phyloP scores from a whole-genome alignment of 805 yeast species.

The Monosporozyma siamensis region DNA sequence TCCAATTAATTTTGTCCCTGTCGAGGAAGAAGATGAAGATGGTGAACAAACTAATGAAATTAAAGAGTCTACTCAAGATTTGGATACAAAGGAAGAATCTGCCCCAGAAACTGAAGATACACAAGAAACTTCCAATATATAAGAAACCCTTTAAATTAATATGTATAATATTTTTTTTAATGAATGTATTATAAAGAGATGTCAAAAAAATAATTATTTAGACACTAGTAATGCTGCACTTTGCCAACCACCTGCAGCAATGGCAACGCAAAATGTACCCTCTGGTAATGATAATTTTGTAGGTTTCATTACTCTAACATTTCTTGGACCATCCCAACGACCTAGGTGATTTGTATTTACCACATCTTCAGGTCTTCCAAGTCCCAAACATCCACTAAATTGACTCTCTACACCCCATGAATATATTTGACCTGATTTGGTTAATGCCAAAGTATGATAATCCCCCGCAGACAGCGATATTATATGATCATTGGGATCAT shows the following conservation, averaged over 20 bases:
- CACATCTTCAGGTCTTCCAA: slow-evolving; percentile 34
- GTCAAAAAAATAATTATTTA: too few relatives aligned
- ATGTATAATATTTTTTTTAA: not conserved
- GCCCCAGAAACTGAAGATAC: slow-evolving; percentile 4
- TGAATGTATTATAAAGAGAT: not conserved
- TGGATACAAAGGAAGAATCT: too few relatives aligned
- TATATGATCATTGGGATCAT: slow-evolving; percentile 37
- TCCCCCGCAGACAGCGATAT: slow-evolving; percentile 61
- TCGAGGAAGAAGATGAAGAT: slow-evolving; percentile 17
- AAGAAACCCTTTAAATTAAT: not conserved
- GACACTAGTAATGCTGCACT: slow-evolving; percentile 48
- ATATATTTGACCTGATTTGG: slow-evolving; percentile 44
- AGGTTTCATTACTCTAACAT: slow-evolving; percentile 36
- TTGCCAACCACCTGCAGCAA: slow-evolving; percentile 78
- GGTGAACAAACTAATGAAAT: slow-evolving; percentile 2
- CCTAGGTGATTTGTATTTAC: slow-evolving; percentile 21
- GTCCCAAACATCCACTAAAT: slow-evolving; percentile 61
- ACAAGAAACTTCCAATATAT: slow-evolving; percentile 1
- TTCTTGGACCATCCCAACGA: slow-evolving; percentile 24
- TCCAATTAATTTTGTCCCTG: slow-evolving; percentile 51
- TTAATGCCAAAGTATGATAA: slow-evolving; percentile 58
- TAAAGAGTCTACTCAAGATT: not conserved
- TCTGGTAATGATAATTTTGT: slow-evolving; percentile 30
- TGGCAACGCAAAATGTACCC: slow-evolving; percentile 42
- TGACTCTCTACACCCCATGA: slow-evolving; percentile 63